phyloP scores from a whole-genome alignment of 345 rosid genomes.

The Laguncularia racemosa region DNA sequence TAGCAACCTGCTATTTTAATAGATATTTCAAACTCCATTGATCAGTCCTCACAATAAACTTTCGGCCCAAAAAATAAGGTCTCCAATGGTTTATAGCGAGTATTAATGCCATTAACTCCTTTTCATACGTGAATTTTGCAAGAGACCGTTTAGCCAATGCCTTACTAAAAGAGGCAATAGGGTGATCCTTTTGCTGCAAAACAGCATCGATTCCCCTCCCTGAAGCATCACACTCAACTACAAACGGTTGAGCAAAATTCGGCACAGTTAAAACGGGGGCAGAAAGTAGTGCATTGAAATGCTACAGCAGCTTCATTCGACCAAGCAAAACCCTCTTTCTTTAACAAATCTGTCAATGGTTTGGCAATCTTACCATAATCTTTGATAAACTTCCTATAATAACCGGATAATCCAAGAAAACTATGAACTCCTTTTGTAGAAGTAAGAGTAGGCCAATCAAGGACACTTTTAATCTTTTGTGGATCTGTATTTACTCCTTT shows the following conservation, averaged over 20 bases:
- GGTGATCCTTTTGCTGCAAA: not conserved
- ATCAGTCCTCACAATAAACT: too few relatives aligned
- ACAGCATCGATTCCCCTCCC: constrained; percentile 1
- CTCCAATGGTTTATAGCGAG: too few relatives aligned
- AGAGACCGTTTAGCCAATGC: not conserved
- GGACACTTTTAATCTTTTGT: too few relatives aligned
- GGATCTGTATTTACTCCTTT: too few relatives aligned
- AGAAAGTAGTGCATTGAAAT: too few relatives aligned
- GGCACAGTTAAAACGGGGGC: not conserved
- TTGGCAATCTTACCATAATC: not conserved
- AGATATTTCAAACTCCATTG: too few relatives aligned
- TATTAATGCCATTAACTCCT: too few relatives aligned
- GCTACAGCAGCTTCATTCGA: not conserved
- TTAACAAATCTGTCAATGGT: not conserved
- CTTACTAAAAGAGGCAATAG: constrained; percentile 1
- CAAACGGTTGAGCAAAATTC: not conserved
- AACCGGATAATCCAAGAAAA: not conserved
- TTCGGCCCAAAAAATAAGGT: too few relatives aligned
- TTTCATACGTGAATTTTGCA: too few relatives aligned
- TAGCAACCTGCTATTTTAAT: too few relatives aligned
- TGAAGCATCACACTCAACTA: not conserved
- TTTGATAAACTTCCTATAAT: not conserved
- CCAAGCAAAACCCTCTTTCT: not conserved
- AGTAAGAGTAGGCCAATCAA: too few relatives aligned
- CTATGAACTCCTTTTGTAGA: not conserved